These are phyloP conservation scores for Teratosphaeriaceae sp. DNA, from an alignment of 2,329 filamentous ascomycete genomes.

Conservation along the genomic window DNA sequence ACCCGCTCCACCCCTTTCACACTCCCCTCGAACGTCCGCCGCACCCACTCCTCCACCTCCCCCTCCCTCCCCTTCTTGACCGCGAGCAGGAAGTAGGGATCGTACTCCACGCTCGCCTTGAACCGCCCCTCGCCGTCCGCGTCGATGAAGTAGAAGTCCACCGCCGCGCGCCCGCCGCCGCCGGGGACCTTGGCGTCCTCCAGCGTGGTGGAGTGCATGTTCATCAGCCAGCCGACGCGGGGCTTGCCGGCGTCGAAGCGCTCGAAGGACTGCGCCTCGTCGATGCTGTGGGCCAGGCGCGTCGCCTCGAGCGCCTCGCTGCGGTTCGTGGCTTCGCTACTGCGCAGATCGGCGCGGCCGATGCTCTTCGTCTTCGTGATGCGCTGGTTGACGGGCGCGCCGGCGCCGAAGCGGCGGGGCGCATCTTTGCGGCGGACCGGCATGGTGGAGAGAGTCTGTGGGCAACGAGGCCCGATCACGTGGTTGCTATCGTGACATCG, in stretches of 20 bases:
- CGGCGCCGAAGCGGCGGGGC: constrained; percentile 35
- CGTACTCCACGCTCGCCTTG: constrained; percentile 93
- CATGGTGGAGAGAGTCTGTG: constrained; percentile 31
- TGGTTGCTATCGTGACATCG: constrained; percentile 8
- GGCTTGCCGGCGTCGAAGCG: constrained; percentile 84
- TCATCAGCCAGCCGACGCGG: constrained; percentile 87
- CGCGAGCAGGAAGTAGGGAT: constrained; percentile 92
- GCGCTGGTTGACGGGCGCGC: constrained; percentile 21
- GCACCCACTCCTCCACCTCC: constrained; percentile 93
- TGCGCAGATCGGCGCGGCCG: constrained; percentile 63
- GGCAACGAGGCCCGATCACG: constrained; percentile 6
- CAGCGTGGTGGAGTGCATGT: constrained; percentile 83
- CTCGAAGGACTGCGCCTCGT: constrained; percentile 90
- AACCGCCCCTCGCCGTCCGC: constrained; percentile 75
- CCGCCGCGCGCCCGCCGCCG: constrained; percentile 78
- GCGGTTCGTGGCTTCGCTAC: constrained; percentile 78
- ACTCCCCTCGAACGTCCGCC: constrained; percentile 70
- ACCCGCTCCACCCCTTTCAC: constrained; percentile 71
- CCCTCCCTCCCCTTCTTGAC: constrained; percentile 80
- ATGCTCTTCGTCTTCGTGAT: constrained; percentile 65
- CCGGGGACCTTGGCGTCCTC: constrained; percentile 77
- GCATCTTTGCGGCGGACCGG: constrained; percentile 36
- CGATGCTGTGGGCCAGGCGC: constrained; percentile 77
- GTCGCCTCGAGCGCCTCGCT: constrained; percentile 90
- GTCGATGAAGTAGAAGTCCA: constrained; percentile 97